Evolutionary conservation across 257 asterid genomes (phyloP).

Genomic region (Linaria vulgaris): DNA sequence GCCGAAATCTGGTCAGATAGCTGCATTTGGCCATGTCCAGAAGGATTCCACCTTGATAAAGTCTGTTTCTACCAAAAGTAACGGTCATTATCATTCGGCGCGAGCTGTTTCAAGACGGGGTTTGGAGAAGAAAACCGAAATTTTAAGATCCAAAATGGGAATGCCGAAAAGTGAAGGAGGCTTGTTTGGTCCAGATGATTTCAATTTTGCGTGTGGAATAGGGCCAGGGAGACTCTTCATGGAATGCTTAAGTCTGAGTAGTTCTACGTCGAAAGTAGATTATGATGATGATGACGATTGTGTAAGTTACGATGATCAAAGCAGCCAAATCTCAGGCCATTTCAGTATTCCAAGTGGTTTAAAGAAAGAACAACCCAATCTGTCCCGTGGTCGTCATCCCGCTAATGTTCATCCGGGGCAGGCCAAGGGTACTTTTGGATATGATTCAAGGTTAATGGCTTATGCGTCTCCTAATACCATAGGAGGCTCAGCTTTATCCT

Average conservation of each 20-base stretch:
- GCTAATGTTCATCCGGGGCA: constrained; percentile 26
- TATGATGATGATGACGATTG: constrained; percentile 37
- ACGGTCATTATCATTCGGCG: constrained; percentile 31
- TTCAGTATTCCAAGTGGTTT: constrained; percentile 42
- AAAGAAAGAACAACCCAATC: constrained; percentile 38
- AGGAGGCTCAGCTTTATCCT: constrained; percentile 87
- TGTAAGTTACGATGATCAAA: constrained; percentile 46
- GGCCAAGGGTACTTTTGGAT: constrained; percentile 22
- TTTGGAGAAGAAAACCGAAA: constrained; percentile 32
- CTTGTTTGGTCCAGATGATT: constrained; percentile 58
- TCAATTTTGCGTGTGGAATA: constrained; percentile 68
- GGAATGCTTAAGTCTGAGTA: constrained; percentile 73
- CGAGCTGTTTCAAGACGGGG: constrained; percentile 25
- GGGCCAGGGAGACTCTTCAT: constrained; percentile 74
- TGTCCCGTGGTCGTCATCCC: constrained; percentile 34
- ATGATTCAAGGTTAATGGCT: constrained; percentile 33
- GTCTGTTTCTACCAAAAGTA: constrained; percentile 33
- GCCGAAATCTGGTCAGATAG: constrained; percentile 35
- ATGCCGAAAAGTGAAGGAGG: constrained; percentile 46
- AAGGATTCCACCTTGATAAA: constrained; percentile 26
- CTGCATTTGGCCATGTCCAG: constrained; percentile 23
- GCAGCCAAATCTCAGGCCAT: constrained; percentile 58
- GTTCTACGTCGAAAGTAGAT: constrained; percentile 56
- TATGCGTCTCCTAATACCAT: constrained; percentile 62
- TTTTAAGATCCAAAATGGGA: constrained; percentile 28